Evolutionary conservation across 2,329 filamentous ascomycete genomes (phyloP).

Genomic region (Xylariales sp.): DNA sequence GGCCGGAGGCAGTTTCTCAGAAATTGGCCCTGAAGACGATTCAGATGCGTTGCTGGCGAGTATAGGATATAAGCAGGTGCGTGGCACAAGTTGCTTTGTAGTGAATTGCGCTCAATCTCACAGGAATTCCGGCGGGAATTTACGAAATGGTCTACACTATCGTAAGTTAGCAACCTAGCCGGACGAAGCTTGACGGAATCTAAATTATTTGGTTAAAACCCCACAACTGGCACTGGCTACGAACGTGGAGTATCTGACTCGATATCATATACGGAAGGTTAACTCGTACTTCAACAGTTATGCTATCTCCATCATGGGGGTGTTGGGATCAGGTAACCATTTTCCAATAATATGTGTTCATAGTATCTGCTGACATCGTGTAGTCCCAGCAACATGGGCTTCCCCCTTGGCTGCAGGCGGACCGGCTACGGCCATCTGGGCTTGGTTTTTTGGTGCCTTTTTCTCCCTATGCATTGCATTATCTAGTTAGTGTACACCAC

Average conservation of each 20-base stretch:
- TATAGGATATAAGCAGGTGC: constrained; percentile 6
- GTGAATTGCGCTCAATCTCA: not conserved
- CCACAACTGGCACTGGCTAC: not conserved
- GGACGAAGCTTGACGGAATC: too few species aligned
- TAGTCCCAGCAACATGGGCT: constrained; percentile 57
- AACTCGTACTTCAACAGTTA: constrained; percentile 21
- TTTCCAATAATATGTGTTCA: not conserved
- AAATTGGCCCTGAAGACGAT: not conserved
- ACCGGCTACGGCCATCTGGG: constrained; percentile 61
- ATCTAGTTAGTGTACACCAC: not conserved
- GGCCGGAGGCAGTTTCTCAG: not conserved
- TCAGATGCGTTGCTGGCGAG: constrained; percentile 7
- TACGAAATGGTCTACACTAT: constrained; percentile 62
- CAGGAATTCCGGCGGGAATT: constrained; percentile 60
- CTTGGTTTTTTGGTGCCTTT: constrained; percentile 58
- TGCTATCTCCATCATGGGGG: constrained; percentile 60
- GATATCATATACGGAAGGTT: not conserved
- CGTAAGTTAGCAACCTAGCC: constrained; percentile 29
- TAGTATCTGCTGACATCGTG: not conserved
- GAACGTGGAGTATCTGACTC: not conserved
- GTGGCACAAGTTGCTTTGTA: not conserved
- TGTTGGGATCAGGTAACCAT: constrained; percentile 46
- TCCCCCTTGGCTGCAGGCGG: constrained; percentile 54
- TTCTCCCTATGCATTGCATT: constrained; percentile 56
- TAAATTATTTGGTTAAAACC: too few species aligned